Percentiles rank a stretch among this genome's conserved stretches.
Conservation (phyloP, 129 eudicot species). For the Arctium minus region DNA sequence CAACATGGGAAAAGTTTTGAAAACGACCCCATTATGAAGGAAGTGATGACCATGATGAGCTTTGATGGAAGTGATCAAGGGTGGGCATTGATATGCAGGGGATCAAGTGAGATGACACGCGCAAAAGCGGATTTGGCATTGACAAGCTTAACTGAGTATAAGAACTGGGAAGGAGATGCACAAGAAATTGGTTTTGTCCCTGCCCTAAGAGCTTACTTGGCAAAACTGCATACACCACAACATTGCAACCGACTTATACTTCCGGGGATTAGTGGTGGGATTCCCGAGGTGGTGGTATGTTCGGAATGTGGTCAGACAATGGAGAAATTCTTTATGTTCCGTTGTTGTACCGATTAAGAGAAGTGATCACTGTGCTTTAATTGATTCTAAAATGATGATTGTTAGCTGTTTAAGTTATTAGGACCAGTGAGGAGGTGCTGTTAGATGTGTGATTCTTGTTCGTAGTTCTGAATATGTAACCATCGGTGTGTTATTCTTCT, state of each 20-base stretch:
- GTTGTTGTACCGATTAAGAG: constrained; percentile 68
- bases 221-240: constrained; percentile 47
- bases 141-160: constrained; percentile 33
- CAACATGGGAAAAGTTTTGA: constrained; percentile 57
- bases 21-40: constrained; percentile 57
- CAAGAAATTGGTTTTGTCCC: constrained; percentile 56
- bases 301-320: constrained; percentile 76
- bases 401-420: constrained; percentile 19
- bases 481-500: constrained; percentile 13
- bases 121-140: constrained; percentile 48
- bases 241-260: constrained; percentile 82
- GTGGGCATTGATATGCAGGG: constrained; percentile 69
- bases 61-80: constrained; percentile 72
- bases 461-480: constrained; percentile 10
- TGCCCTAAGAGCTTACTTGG: constrained; percentile 48
- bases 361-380: background rate
- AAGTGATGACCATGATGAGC: constrained; percentile 69
- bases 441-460: constrained; percentile 30
- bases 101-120: constrained; percentile 49
- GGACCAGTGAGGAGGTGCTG: constrained; percentile 28
- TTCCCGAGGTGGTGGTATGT: constrained; percentile 80
- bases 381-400: constrained; percentile 15
- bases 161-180: constrained; percentile 52
- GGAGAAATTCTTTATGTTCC: constrained; percentile 89
- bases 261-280: constrained; percentile 72